A percentile compares a stretch with the other conserved stretches of the same genome.
phyloP scores from a whole-genome alignment of 1,284 basidiomycete species.

The Leccinum griseonigrum region DNA sequence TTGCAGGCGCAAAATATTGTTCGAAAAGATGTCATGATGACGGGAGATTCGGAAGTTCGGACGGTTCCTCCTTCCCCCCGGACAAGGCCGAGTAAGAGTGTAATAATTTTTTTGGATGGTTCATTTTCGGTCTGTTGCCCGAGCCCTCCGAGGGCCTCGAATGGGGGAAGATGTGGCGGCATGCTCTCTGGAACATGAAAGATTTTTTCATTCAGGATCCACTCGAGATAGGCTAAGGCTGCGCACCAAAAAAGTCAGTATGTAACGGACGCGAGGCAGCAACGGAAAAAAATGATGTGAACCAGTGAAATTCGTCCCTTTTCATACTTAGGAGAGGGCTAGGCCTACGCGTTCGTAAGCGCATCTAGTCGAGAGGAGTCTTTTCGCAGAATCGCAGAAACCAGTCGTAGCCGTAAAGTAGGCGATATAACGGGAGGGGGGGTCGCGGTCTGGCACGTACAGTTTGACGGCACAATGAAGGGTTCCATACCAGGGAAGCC shows the following conservation, averaged over 20 bases:
- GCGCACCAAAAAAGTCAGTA: constrained; percentile 4
- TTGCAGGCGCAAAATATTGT: neutral
- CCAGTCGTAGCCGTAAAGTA: neutral
- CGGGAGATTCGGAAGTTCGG: neutral
- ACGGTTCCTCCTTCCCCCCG: neutral
- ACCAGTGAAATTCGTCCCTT: constrained; percentile 6
- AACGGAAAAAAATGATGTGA: neutral
- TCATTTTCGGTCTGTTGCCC: neutral
- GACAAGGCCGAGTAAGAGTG: neutral
- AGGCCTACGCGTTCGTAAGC: neutral
- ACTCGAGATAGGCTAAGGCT: neutral
- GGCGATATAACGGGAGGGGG: neutral
- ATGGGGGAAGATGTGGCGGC: neutral
- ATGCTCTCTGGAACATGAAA: constrained; percentile 3
- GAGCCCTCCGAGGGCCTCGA: neutral
- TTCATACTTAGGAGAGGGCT: neutral
- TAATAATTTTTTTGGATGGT: neutral
- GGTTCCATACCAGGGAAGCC: constrained; percentile 1
- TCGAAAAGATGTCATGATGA: neutral
- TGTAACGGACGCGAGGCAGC: neutral
- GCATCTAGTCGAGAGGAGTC: neutral
- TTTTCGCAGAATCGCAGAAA: neutral
- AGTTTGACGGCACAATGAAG: constrained; percentile 1
- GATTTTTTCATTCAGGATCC: constrained; percentile 1
- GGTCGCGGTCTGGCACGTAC: neutral